These are phyloP conservation scores for Chrysochromulina tobinii DNA, from an alignment of 78 protist species.

Conservation along the genomic window DNA sequence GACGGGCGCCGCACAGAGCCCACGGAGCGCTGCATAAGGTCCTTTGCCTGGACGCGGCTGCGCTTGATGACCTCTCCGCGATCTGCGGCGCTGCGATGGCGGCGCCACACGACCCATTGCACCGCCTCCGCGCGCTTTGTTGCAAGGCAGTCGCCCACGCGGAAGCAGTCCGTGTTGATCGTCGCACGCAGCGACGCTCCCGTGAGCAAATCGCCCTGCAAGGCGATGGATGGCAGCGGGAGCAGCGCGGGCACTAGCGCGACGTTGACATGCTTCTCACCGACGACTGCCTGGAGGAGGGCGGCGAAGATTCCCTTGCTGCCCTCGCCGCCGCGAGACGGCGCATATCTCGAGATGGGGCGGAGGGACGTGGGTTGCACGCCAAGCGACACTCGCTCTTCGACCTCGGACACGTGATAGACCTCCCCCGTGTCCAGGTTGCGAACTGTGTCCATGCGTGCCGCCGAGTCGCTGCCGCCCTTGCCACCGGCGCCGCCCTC, in stretches of 20 bases:
- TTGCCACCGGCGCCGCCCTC: not conserved
- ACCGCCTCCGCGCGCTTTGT: not conserved
- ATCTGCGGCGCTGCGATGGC: not conserved
- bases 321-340: not conserved
- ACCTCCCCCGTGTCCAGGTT: slow-evolving; percentile 6
- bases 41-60: too few relatives aligned
- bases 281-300: too few relatives aligned
- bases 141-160: not conserved
- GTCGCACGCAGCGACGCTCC: not conserved
- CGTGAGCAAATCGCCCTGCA: not conserved
- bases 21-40: too few relatives aligned
- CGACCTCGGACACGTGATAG: not conserved
- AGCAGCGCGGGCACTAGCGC: not conserved
- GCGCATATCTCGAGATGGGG: not conserved
- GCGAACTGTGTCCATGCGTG: not conserved
- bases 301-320: not conserved
- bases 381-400: not conserved
- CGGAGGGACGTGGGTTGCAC: not conserved
- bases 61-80: too few relatives aligned
- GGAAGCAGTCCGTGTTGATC: not conserved
- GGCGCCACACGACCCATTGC: not conserved
- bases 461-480: not conserved
- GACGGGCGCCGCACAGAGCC: too few relatives aligned
- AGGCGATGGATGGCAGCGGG: not conserved
- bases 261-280: not conserved